phyloP scores from a whole-genome alignment of 2,329 filamentous ascomycete genomes.

The Aspergillus felis region DNA sequence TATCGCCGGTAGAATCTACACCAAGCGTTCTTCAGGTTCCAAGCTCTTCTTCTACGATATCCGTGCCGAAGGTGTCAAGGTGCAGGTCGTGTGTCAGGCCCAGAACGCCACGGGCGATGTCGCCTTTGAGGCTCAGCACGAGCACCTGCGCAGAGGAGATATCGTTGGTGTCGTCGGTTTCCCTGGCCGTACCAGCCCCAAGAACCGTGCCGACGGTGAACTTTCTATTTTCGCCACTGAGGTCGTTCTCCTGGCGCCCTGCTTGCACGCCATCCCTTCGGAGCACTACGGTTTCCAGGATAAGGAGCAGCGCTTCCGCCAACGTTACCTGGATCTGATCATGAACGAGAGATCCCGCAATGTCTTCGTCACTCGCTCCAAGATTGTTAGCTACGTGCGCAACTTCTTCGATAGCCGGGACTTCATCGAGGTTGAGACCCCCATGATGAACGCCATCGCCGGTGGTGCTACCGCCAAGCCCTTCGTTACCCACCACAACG shows the following conservation, averaged over 20 bases:
- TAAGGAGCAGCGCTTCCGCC: conserved; percentile 85
- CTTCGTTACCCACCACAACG: conserved; percentile 94
- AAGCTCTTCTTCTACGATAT: conserved; percentile 94
- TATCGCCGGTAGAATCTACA: conserved; percentile 83
- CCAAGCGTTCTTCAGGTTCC: conserved; percentile 73
- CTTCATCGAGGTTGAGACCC: conserved; percentile 93
- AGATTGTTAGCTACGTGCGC: conserved; percentile 85
- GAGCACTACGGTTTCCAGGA: conserved; percentile 96
- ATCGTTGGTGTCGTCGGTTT: conserved; percentile 85
- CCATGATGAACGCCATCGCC: conserved; percentile 94
- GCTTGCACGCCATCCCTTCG: conserved; percentile 77
- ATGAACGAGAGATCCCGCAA: conserved; percentile 88
- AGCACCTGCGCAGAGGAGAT: conserved; percentile 84
- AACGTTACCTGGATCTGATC: conserved; percentile 92
- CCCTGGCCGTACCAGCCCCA: conserved; percentile 80
- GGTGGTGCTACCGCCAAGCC: conserved; percentile 94
- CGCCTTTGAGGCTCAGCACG: conserved; percentile 82
- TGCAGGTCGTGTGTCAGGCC: conserved; percentile 90
- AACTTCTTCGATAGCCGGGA: conserved; percentile 82
- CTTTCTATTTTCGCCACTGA: conserved; percentile 89
- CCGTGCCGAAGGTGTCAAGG: conserved; percentile 67
- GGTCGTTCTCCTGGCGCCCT: conserved; percentile 81
- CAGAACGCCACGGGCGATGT: conserved; percentile 68
- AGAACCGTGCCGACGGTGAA: conserved; percentile 84
- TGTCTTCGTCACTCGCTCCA: conserved; percentile 78